Base-by-base conservation (phyloP, 257 asterid genomes). In the Prunella vulgaris region DNA sequence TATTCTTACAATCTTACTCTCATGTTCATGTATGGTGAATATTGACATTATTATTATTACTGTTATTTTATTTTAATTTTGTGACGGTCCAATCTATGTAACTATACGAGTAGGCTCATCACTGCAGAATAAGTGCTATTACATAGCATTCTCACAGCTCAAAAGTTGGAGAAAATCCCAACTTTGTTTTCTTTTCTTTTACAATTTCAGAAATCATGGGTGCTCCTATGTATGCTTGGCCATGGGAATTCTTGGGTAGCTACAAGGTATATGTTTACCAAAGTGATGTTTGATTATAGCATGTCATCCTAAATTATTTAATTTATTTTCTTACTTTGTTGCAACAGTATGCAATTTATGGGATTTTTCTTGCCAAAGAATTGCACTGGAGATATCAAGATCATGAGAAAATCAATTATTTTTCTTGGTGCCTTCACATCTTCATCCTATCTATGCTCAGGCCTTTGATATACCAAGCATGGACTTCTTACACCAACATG, bases 401-500 rank as follows among this genome's bases (percentile, higher is more conserved):
- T n/a, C n/a, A n/a, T 70, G 79, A 80, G 8, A 58, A 51, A 76
- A 33, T 66, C 37, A 27, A 24, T 12, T 69, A 49, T 30, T 25
- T 25, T 25, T 61, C 65, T 35, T 92, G 95, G 95, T 79, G 83
- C 38, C 71, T 87, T 13, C 95, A 89, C 61, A 74, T 92, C 49
- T 80, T 89, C 62, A 56, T 86, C 10, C 25, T 92, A 15, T 84
- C 83, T 60, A 51, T 58, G 68, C 76, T 87, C n/a, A 81, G 98
- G 77, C 79, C 81, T 48, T 0, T 60, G 1, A 27, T 87, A 68
- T 73, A 88, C 78, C 85, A 75, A 32, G 5, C 5, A 33, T 91
- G 96, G 93, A 79, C 84, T 18, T 72, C 87, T 66, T 89, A 72
- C 70, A 70, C 84, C 75, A 89, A 83, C 77, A 89, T 87, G 98